Percentiles rank a stretch among this genome's conserved stretches.
These are phyloP conservation scores for Amylocarpus encephaloides DNA, from an alignment of 2,329 filamentous ascomycete genomes.

Conservation along the genomic window DNA sequence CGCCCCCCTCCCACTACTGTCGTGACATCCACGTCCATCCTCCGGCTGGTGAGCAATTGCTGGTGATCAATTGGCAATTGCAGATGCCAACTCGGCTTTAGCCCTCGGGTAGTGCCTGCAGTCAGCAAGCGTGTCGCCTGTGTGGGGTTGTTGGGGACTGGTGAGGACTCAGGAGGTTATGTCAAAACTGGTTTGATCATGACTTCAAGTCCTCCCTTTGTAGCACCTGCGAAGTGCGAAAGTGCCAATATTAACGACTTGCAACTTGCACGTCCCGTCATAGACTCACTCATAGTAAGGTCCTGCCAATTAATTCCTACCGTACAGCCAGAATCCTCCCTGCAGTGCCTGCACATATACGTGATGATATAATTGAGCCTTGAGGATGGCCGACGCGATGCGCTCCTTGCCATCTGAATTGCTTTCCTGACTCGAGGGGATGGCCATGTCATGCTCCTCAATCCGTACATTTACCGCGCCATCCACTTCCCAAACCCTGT, in stretches of 20 bases:
- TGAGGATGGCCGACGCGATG: conserved; percentile 7
- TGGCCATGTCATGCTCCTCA: not conserved
- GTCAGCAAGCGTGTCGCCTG: not conserved
- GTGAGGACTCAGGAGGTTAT: too few species aligned
- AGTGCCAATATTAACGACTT: too few species aligned
- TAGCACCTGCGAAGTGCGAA: too few species aligned
- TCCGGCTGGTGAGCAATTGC: not conserved
- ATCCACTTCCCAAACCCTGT: conserved; percentile 7
- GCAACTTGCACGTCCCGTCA: too few species aligned
- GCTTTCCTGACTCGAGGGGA: conserved; percentile 7
- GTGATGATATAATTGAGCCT: too few species aligned
- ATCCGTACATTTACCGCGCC: conserved; percentile 15
- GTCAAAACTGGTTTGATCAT: too few species aligned
- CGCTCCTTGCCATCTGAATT: conserved; percentile 2
- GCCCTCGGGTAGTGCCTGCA: not conserved
- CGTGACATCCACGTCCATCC: not conserved
- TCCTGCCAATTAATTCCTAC: too few species aligned
- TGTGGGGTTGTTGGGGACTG: not conserved
- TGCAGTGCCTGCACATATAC: not conserved
- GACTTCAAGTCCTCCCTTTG: too few species aligned
- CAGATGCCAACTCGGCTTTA: not conserved
- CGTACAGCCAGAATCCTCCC: too few species aligned
- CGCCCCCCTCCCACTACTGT: not conserved
- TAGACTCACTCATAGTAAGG: too few species aligned
- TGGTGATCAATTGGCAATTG: not conserved